Evolutionary conservation across 257 asterid genomes (phyloP).

Genomic region (Anisodus acutangulus): DNA sequence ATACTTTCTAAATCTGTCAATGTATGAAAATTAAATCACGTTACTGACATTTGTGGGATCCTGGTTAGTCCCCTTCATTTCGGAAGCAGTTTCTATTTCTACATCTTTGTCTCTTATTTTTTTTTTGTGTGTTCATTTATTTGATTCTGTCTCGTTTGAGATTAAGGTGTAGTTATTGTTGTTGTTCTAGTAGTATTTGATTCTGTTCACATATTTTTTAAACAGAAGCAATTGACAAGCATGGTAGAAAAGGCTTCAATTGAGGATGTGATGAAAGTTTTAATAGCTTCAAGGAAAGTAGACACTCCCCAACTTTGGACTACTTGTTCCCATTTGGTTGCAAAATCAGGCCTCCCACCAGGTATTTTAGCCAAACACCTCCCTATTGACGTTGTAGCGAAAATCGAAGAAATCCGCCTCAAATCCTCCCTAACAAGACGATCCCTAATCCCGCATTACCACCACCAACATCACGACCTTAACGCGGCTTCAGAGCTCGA

Average conservation of each 20-base stretch:
- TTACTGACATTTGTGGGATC: neutral
- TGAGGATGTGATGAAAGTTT: slow-evolving; percentile 91
- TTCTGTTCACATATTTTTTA: neutral
- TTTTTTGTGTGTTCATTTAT: neutral
- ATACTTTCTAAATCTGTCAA: neutral
- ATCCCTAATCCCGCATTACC: slow-evolving; percentile 58
- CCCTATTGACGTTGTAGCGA: slow-evolving; percentile 76
- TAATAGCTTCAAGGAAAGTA: slow-evolving; percentile 84
- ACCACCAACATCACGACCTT: slow-evolving; percentile 45
- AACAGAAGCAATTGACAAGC: slow-evolving; percentile 77
- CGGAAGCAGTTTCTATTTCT: too few relatives aligned
- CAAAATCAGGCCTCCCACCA: slow-evolving; percentile 89
- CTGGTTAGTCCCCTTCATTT: too few relatives aligned
- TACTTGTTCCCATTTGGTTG: slow-evolving; percentile 87
- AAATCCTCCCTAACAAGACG: slow-evolving; percentile 68
- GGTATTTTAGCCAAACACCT: slow-evolving; percentile 82
- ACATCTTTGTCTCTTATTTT: neutral
- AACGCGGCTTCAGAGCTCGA: slow-evolving; percentile 56
- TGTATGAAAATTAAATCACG: neutral
- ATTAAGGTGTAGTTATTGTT: too few relatives aligned
- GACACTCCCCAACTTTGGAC: slow-evolving; percentile 87
- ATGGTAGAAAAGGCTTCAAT: slow-evolving; percentile 92
- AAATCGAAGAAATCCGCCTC: slow-evolving; percentile 83
- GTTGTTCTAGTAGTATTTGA: too few relatives aligned
- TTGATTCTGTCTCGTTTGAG: too few relatives aligned